phyloP scores from a whole-genome alignment of 148 eudicot species.

The Rhododendron vialii region DNA sequence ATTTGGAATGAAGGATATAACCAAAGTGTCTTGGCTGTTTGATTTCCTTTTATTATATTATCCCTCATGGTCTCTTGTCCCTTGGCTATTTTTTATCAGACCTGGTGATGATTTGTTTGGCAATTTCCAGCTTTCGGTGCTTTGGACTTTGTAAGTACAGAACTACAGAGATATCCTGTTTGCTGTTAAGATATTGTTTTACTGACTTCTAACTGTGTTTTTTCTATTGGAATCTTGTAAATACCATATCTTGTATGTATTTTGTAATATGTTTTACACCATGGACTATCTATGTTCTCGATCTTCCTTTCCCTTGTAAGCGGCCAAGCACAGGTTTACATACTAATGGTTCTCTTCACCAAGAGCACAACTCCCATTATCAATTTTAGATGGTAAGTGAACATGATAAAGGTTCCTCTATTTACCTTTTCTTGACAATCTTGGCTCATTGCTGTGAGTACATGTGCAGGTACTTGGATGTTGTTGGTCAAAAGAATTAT shows the following conservation, averaged over 20 bases:
- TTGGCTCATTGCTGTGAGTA: background rate
- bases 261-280: no score
- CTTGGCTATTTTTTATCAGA: slow-evolving; percentile 88
- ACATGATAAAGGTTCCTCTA: background rate
- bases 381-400: slow-evolving; percentile 79
- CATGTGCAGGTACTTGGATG: slow-evolving; percentile 72
- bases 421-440: background rate
- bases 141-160: slow-evolving; percentile 73
- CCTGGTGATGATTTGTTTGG: slow-evolving; percentile 84
- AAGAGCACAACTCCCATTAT: slow-evolving; percentile 89
- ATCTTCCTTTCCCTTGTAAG: slow-evolving; percentile 37
- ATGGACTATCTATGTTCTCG: no score
- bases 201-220: background rate
- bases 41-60: background rate
- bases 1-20: background rate
- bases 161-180: background rate
- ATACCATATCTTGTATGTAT: no score
- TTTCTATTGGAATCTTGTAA: background rate
- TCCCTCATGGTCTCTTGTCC: slow-evolving; percentile 11
- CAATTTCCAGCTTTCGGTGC: slow-evolving; percentile 83
- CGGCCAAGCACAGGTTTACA: slow-evolving; percentile 62
- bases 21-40: background rate
- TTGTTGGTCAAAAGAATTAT: slow-evolving; percentile 72
- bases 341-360: slow-evolving; percentile 72
- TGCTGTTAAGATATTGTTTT: background rate